Conservation (phyloP, 139 green algal genomes). For the Parachlorella kessleri region DNA sequence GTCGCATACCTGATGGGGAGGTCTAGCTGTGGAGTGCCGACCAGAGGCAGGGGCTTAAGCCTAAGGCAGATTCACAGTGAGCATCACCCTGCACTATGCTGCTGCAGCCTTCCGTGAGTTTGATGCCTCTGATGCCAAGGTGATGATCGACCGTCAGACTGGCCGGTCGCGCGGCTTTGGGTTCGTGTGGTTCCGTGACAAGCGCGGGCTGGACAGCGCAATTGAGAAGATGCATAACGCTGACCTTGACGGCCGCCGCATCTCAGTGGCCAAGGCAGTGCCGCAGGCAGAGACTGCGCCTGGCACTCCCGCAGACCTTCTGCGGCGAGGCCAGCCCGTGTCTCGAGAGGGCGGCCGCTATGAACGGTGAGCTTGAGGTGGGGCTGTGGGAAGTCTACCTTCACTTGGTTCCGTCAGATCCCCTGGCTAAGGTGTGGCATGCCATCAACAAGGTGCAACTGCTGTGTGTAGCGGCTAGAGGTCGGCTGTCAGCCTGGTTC, state of each 20-base stretch:
- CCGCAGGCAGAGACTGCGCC: constrained; percentile 70
- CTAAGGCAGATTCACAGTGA: too few relatives aligned
- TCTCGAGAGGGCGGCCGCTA: constrained; percentile 21
- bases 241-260: constrained; percentile 67
- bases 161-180: constrained; percentile 80
- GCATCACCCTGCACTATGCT: neutral
- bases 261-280: constrained; percentile 75
- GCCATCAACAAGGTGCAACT: too few relatives aligned
- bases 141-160: constrained; percentile 71
- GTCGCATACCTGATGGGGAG: too few relatives aligned
- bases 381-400: neutral
- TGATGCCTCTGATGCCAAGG: constrained; percentile 33
- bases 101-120: constrained; percentile 65
- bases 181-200: constrained; percentile 82
- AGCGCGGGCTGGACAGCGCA: constrained; percentile 48
- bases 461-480: neutral
- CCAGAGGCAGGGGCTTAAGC: too few relatives aligned
- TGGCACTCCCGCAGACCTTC: constrained; percentile 64
- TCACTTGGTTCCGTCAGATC: neutral
- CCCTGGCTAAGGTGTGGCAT: constrained; percentile 3
- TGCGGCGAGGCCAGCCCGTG: constrained; percentile 38
- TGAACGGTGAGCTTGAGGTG: too few relatives aligned
- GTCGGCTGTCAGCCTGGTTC: neutral
- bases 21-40: too few relatives aligned
- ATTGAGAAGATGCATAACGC: neutral